Evolutionary conservation across 805 yeast genomes (phyloP), one percentile per base, ranked within the genome.

Genomic region (Candida sanyiensis): DNA sequence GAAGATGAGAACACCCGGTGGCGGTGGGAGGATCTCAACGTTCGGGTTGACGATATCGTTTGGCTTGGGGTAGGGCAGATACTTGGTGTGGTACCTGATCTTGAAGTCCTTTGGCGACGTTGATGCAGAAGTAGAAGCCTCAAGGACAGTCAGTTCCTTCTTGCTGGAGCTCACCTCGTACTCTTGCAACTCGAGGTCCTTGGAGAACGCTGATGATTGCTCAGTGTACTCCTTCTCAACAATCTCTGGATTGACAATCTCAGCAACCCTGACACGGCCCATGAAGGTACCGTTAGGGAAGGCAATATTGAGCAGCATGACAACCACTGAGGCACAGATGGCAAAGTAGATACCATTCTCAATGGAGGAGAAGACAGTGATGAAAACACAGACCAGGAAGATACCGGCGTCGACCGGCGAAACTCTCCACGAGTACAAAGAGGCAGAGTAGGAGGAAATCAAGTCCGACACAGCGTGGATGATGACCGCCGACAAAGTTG

Each of bases 301-400:
- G 19, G 94, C 84, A 34, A 83, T 59, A 55, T 86, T 76, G 64
- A 86, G 75, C 40, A 89, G 65, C 42, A 88, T 62, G 31, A 75
- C 68, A 16, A 87, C 95, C 49, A 72, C 74, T 24, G 95, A 84
- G 40, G 95, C 90, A 54, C 83, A 79, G 49, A 86, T 74, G 28
- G 96, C 90, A 62, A 88, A 89, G 65, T 89, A 89, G 51, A 89
- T 82, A 65, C 96, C 97, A 55, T 79, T 67, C 61, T 89, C 97
- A 57, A 89, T 83, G 6, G 86, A 66, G 6, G 57, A 43, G 35
- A 54, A 52, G 3, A 54, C 51, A 3, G 54, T 46, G 21, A 52
- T 45, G 23, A 54, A 16, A n/a, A 54, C 59, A 27, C 52, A 43
- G 33, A 50, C 38, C 12, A 54, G 9, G 39, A 50, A 52, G 27